phyloP scores from a whole-genome alignment of 2,329 filamentous ascomycete genomes.

The Alternaria atra region DNA sequence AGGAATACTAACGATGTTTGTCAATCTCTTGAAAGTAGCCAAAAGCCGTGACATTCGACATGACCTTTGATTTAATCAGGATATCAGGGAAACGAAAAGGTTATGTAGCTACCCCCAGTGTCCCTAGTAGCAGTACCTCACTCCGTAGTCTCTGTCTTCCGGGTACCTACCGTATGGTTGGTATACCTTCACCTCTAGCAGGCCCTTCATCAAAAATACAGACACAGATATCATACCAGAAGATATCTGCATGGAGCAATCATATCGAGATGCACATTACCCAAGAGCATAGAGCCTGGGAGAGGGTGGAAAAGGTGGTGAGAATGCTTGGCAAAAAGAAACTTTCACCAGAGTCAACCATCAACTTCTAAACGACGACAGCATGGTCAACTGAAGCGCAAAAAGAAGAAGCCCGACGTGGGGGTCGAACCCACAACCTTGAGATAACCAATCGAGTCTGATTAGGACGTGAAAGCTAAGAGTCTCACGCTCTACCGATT shows the following conservation, averaged over 20 bases:
- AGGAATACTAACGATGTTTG: background rate
- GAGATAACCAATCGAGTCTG: constrained; percentile 23
- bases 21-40: background rate
- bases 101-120: background rate
- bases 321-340: background rate
- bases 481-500: constrained; percentile 56
- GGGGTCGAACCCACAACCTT: constrained; percentile 24
- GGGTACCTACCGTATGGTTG: background rate
- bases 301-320: background rate
- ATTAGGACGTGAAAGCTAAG: constrained; percentile 35
- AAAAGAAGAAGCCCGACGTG: constrained; percentile 15
- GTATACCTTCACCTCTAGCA: background rate
- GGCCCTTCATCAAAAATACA: background rate
- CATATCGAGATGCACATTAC: background rate
- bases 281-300: background rate
- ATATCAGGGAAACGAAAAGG: background rate
- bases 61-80: background rate
- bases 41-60: background rate
- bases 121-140: background rate
- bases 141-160: background rate
- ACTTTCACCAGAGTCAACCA: background rate
- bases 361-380: background rate
- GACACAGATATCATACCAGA: background rate
- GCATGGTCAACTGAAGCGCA: background rate
- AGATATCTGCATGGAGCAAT: background rate